Evolutionary conservation across 441 rosid genomes (phyloP), one percentile per base, ranked within the genome.

Genomic region (Adansonia madagascariensis): DNA sequence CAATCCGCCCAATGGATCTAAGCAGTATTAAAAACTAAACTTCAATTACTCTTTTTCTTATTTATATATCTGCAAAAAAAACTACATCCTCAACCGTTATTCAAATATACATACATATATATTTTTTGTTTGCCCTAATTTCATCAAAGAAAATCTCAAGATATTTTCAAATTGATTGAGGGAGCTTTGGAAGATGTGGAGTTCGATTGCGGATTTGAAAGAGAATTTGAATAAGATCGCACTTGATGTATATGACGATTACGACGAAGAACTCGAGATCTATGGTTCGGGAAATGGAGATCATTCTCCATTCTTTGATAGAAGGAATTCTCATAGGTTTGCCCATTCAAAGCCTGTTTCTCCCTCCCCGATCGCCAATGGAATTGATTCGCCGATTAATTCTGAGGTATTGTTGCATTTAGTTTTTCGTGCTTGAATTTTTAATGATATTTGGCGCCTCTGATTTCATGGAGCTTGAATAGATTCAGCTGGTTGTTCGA

Each of bases 141-240:
- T 77, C 4, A 43, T 71, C 17, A 4, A 62, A 15, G 18, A 62
- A 12, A 12, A 31, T 31, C 67, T 31, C 31, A 24, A 35, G 69
- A 22, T 64, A 20, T 17, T 15, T 27, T 60, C 50, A 27, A 20
- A 59, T 68, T 68, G 57, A 69, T 70, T 60, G 22, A 3, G 44
- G 6, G 75, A 52, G 71, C 27, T 69, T 78, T 62, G 68, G 76
- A 79, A 75, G 74, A 91, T 91, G 96, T 88, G 92, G 94, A 88
- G 88, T 82, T 88, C 90, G 71, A 85, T 92, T 66, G 92, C 88
- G 39, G 88, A 82, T 86, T 84, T 91, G 87, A 93, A 94, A 80
- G 91, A 95, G 82, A 92, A 90, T 86, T 90, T 95, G 83, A 87
- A 88, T 78, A 91, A 91, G 85, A 90, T 95, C 84, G 92, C 91